A percentile compares a stretch with the other conserved stretches of the same genome.
phyloP scores from a whole-genome alignment of 768 basidiomycete species.

The Suillus fuscotomentosus region DNA sequence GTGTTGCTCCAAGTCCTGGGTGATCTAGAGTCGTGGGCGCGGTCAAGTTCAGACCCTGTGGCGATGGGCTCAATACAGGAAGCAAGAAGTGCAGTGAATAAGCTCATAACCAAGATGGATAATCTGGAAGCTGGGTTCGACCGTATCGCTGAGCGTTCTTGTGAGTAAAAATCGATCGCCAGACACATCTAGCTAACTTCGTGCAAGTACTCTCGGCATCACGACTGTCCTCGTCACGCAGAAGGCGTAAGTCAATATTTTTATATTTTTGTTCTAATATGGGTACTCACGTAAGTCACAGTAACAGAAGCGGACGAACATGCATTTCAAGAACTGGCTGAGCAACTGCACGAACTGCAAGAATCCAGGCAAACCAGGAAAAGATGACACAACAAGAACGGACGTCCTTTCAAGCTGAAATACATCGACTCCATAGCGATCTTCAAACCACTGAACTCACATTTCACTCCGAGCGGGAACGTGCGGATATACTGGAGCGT shows the following conservation, averaged over 20 bases:
- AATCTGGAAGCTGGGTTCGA: constrained; percentile 79
- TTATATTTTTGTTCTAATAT: background rate
- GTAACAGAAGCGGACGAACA: constrained; percentile 76
- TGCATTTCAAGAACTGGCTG: constrained; percentile 67
- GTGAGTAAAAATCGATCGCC: constrained; percentile 42
- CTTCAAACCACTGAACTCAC: constrained; percentile 40
- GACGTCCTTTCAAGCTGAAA: constrained; percentile 51
- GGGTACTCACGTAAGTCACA: constrained; percentile 25
- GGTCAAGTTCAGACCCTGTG: constrained; percentile 41
- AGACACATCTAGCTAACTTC: constrained; percentile 6
- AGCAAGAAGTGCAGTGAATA: constrained; percentile 61
- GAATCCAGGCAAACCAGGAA: constrained; percentile 60
- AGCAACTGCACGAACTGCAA: constrained; percentile 61
- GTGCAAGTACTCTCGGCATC: constrained; percentile 73
- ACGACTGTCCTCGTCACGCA: constrained; percentile 61
- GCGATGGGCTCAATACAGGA: constrained; percentile 59
- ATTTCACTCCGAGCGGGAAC: constrained; percentile 45
- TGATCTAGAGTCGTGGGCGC: constrained; percentile 61
- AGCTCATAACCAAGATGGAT: constrained; percentile 76
- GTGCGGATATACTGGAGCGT: constrained; percentile 56
- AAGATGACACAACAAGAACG: constrained; percentile 59
- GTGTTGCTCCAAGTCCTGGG: constrained; percentile 61
- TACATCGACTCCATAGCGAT: constrained; percentile 48
- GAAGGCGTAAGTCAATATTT: constrained; percentile 57
- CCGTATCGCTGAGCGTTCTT: constrained; percentile 78